These are phyloP conservation scores for Camelina hispida DNA, from an alignment of 345 rosid genomes.

Conservation along the genomic window DNA sequence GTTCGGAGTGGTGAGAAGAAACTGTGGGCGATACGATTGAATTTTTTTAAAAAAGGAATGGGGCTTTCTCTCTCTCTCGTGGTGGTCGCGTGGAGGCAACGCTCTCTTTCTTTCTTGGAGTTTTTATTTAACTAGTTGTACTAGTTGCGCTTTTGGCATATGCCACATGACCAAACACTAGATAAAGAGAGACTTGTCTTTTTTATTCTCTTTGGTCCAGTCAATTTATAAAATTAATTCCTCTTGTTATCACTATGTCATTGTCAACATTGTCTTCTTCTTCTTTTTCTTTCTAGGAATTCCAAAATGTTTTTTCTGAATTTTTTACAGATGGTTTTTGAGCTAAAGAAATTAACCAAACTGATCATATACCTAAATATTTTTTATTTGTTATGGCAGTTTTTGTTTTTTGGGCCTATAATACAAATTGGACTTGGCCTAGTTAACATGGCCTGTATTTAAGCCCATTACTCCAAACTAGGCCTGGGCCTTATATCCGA, in stretches of 20 bases:
- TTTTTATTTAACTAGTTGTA: background rate
- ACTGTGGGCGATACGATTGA: constrained; percentile 40
- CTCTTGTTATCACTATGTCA: background rate
- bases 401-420: background rate
- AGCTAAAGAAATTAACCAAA: background rate
- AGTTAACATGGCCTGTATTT: constrained; percentile 8
- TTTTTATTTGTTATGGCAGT: background rate
- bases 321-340: background rate
- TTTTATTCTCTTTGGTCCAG: background rate
- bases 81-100: constrained; percentile 48
- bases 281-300: background rate
- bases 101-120: constrained; percentile 11
- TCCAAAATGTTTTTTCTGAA: background rate
- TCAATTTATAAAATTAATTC: background rate
- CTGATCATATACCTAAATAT: background rate
- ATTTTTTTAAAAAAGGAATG: background rate
- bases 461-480: constrained; percentile 33
- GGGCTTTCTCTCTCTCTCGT: background rate
- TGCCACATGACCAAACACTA: background rate
- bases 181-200: background rate
- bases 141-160: background rate
- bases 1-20: background rate
- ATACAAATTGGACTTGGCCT: background rate
- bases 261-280: background rate
- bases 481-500: too few relatives aligned